These are phyloP conservation scores for Hypoxylon sp. DNA, from an alignment of 2,329 filamentous ascomycete genomes.

Conservation along the genomic window DNA sequence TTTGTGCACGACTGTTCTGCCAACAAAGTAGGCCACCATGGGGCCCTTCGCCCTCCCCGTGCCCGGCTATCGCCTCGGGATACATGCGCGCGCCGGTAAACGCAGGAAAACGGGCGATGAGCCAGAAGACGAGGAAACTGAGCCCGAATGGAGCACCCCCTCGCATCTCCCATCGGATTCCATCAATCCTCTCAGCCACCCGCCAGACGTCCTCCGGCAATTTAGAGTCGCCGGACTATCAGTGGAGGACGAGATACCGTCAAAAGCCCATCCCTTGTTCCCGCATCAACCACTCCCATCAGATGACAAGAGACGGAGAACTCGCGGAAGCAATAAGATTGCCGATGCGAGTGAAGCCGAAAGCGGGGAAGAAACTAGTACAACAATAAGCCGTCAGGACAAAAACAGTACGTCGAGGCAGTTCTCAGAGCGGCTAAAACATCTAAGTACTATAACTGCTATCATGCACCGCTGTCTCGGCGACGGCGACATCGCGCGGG, in stretches of 20 bases:
- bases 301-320: constrained; percentile 23
- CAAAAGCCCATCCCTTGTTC: constrained; percentile 59
- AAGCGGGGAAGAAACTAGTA: constrained; percentile 27
- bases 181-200: constrained; percentile 71
- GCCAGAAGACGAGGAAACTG: constrained; percentile 17
- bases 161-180: constrained; percentile 53
- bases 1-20: constrained; percentile 2
- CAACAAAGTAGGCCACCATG: constrained; percentile 35
- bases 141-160: constrained; percentile 24
- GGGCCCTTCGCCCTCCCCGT: constrained; percentile 53
- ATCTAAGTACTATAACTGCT: constrained; percentile 77
- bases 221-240: constrained; percentile 68
- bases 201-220: constrained; percentile 66
- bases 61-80: constrained; percentile 49
- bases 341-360: constrained; percentile 16
- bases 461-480: constrained; percentile 81
- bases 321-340: constrained; percentile 5
- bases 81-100: constrained; percentile 51
- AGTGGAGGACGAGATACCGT: constrained; percentile 62
- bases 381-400: constrained; percentile 23
- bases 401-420: constrained; percentile 39
- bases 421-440: constrained; percentile 61
- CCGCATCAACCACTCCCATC: constrained; percentile 64
- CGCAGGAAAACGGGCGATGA: constrained; percentile 50
- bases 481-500: constrained; percentile 77